A percentile compares a stretch with the other conserved stretches of the same genome.
phyloP scores from a whole-genome alignment of 2,329 filamentous ascomycete genomes.

The Pseudogymnoascus sp. region DNA sequence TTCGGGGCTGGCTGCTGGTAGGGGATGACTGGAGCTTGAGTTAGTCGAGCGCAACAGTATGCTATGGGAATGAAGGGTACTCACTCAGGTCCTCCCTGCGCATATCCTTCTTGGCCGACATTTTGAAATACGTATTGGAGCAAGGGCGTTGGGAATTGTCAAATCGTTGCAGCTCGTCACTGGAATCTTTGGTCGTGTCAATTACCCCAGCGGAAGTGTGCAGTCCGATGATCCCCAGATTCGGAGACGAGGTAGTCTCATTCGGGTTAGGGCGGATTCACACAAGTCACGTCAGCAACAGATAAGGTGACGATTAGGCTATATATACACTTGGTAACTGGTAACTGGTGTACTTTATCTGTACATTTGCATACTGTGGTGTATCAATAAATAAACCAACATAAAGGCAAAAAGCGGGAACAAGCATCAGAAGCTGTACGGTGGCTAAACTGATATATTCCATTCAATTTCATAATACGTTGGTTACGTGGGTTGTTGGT shows the following conservation, averaged over 20 bases:
- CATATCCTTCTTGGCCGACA: constrained; percentile 70
- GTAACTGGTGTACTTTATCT: background rate
- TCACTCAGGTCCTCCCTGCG: constrained; percentile 64
- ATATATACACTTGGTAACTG: background rate
- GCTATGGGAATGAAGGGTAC: constrained; percentile 26
- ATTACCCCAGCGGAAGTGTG: background rate
- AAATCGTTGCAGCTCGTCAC: background rate
- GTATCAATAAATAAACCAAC: background rate
- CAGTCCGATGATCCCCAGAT: constrained; percentile 27
- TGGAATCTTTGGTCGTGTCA: background rate
- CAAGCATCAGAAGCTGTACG: background rate
- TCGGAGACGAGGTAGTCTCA: constrained; percentile 12
- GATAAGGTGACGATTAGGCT: constrained; percentile 3
- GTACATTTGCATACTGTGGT: background rate
- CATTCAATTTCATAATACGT: background rate
- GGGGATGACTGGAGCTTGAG: constrained; percentile 60
- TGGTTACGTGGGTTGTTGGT: background rate
- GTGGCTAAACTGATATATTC: background rate
- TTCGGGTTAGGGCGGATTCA: background rate
- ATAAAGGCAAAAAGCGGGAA: background rate
- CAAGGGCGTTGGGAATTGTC: background rate
- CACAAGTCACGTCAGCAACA: background rate
- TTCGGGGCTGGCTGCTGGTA: constrained; percentile 69
- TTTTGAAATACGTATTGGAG: constrained; percentile 26
- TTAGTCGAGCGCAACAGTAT: constrained; percentile 11